Conservation (phyloP, 208 protist species). For the Trypanosoma mega region DNA sequence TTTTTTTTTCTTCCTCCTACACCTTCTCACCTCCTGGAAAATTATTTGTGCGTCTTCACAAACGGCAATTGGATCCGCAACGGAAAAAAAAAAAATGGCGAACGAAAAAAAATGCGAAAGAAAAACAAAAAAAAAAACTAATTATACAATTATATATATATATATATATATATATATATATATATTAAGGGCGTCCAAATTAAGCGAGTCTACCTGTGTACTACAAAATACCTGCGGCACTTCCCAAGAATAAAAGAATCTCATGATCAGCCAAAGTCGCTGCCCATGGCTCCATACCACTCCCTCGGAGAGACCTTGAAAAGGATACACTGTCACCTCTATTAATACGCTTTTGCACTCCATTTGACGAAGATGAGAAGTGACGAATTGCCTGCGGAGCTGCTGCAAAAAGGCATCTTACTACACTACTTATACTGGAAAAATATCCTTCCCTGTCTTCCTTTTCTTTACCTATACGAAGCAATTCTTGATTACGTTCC, state of each 20-base stretch:
- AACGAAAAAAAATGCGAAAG: not conserved
- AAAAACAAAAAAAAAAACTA: constrained; percentile 1
- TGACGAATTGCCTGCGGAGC: not conserved
- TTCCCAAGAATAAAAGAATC: constrained; percentile 35
- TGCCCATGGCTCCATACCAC: constrained; percentile 5
- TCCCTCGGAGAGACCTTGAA: not conserved
- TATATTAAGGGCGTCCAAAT: no score
- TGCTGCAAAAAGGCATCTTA: not conserved
- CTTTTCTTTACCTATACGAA: constrained; percentile 4
- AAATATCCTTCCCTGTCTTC: not conserved
- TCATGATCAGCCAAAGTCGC: constrained; percentile 29
- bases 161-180: no score
- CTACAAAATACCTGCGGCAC: constrained; percentile 13
- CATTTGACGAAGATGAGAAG: not conserved
- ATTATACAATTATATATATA: no score
- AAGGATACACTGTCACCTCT: constrained; percentile 8
- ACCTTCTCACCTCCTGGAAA: no score
- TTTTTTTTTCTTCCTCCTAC: no score
- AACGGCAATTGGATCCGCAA: not conserved
- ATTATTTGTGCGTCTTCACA: no score
- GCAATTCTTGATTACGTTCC: constrained; percentile 28
- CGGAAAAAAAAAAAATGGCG: not conserved
- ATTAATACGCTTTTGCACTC: not conserved
- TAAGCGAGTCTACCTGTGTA: not conserved
- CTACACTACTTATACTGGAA: not conserved